Evolutionary conservation across 2,329 filamentous ascomycete genomes (phyloP).

Genomic region (Aspergillus arachidicola): DNA sequence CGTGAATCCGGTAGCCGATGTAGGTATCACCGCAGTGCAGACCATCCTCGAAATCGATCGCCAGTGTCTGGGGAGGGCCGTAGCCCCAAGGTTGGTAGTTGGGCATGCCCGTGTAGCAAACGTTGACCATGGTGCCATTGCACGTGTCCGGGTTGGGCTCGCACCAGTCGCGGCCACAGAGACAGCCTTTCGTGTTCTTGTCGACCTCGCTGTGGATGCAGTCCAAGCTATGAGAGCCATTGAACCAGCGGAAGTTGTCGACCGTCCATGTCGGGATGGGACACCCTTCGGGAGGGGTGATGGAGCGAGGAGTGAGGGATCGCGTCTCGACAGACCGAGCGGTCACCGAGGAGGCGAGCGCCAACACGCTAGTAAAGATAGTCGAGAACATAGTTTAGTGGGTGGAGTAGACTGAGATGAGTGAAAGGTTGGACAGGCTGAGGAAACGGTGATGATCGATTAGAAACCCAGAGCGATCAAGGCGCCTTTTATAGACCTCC

Average conservation of each 20-base stretch:
- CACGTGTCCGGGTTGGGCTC: constrained; percentile 27
- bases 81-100: constrained; percentile 35
- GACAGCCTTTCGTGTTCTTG: constrained; percentile 26
- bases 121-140: constrained; percentile 25
- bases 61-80: constrained; percentile 27
- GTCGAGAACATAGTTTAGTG: not conserved
- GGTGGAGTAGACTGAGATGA: not conserved
- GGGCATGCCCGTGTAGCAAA: constrained; percentile 34
- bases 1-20: constrained; percentile 33
- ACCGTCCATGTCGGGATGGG: constrained; percentile 32
- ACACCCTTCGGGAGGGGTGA: constrained; percentile 28
- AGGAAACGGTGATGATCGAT: not conserved
- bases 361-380: constrained; percentile 18
- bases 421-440: not conserved
- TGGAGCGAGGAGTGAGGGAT: constrained; percentile 27
- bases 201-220: constrained; percentile 26
- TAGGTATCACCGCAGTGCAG: constrained; percentile 30
- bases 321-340: constrained; percentile 2
- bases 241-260: constrained; percentile 23
- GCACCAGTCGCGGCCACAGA: constrained; percentile 27
- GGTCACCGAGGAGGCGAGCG: constrained; percentile 7
- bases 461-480: not conserved
- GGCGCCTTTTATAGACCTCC: not conserved
- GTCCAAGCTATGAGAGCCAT: constrained; percentile 23
- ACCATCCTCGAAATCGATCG: constrained; percentile 29